These are phyloP conservation scores for Exobasidium rhododendri DNA, from an alignment of 1,284 basidiomycete species.

Conservation along the genomic window DNA sequence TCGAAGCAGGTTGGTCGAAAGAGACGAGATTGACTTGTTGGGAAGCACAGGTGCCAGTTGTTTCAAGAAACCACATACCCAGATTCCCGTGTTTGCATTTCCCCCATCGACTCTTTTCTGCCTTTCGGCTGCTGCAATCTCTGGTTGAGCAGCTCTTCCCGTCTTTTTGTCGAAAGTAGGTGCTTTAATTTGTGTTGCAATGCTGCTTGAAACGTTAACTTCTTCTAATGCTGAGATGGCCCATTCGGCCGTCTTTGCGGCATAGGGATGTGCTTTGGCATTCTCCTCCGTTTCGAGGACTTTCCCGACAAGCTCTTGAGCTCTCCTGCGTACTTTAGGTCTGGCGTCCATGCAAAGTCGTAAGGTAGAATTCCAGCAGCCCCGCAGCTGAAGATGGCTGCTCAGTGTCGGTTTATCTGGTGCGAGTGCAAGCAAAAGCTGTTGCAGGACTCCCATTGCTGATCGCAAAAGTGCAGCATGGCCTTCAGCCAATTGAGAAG, in stretches of 20 bases:
- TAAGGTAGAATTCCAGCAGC: slow-evolving; percentile 66
- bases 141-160: slow-evolving; percentile 44
- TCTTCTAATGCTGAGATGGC: slow-evolving; percentile 67
- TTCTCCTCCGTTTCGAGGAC: slow-evolving; percentile 54
- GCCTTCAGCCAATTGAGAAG: slow-evolving; percentile 70
- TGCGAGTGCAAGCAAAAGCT: slow-evolving; percentile 67
- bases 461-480: slow-evolving; percentile 61
- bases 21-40: slow-evolving; percentile 24
- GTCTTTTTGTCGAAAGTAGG: slow-evolving; percentile 45
- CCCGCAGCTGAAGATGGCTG: slow-evolving; percentile 31
- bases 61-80: slow-evolving; percentile 49
- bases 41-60: slow-evolving; percentile 36
- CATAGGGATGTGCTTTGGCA: slow-evolving; percentile 74
- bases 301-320: slow-evolving; percentile 78
- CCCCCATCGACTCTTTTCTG: slow-evolving; percentile 38
- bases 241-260: slow-evolving; percentile 73
- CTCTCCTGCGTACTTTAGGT: slow-evolving; percentile 89
- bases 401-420: slow-evolving; percentile 57
- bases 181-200: slow-evolving; percentile 54
- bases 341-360: slow-evolving; percentile 79
- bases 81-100: slow-evolving; percentile 46
- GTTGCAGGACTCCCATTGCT: slow-evolving; percentile 71
- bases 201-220: slow-evolving; percentile 67
- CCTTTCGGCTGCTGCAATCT: slow-evolving; percentile 38
- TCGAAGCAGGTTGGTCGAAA: slow-evolving; percentile 33